Conservation (phyloP, 306 rosid genomes). For the Arachis hypogaea region DNA sequence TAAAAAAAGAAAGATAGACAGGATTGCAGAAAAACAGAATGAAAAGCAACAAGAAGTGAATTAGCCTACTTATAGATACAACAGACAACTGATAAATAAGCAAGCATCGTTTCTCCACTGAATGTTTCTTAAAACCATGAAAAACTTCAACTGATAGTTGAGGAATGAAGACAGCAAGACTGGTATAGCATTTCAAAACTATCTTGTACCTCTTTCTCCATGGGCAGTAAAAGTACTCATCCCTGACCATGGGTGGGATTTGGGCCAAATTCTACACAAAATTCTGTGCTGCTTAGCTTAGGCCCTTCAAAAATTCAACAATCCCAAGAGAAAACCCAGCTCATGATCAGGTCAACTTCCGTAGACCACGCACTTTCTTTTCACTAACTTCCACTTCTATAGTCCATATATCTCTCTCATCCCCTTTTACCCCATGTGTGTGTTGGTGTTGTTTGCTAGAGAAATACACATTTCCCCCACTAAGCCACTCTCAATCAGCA, state of each 20-base stretch:
- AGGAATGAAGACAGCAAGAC: constrained; percentile 9
- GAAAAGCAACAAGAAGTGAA: not conserved
- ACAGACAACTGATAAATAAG: constrained; percentile 11
- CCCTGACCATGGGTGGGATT: not conserved
- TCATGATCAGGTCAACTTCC: not conserved
- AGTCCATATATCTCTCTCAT: not conserved
- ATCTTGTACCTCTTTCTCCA: not conserved
- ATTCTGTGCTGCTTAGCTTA: constrained; percentile 5
- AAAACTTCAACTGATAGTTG: not conserved
- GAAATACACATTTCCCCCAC: not conserved
- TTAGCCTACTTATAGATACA: not conserved
- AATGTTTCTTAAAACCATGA: not conserved
- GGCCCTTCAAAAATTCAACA: not conserved
- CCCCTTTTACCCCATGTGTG: not conserved
- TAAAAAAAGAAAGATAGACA: not conserved
- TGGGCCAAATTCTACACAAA: constrained; percentile 4
- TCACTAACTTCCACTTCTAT: not conserved
- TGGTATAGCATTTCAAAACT: not conserved
- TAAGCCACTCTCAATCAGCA: constrained; percentile 2
- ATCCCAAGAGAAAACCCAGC: not conserved
- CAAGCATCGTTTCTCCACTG: not conserved
- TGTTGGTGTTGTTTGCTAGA: not conserved
- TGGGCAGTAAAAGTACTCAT: not conserved
- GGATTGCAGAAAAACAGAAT: constrained; percentile 13
- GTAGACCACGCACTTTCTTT: constrained; percentile 1